Base-by-base conservation (phyloP, 768 basidiomycete genomes). In the Lepiota venenata region DNA sequence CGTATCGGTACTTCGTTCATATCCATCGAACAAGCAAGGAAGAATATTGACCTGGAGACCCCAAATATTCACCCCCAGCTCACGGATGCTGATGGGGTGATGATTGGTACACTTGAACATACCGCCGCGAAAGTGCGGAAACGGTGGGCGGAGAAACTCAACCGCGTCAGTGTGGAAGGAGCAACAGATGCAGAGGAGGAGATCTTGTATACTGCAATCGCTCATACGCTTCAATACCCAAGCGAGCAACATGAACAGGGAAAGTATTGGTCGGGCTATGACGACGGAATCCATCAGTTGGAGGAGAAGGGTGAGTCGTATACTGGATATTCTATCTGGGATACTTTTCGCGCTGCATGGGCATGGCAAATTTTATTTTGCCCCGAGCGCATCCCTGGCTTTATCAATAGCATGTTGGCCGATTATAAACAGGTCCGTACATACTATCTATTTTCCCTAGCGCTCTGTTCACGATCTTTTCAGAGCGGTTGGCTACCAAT, bases 401-500 rank as follows among this genome's bases (percentile, higher is more conserved):
- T 92, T 83, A 75, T 93, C 2, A 78, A 73, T 48, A 89, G 87
- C 56, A 92, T 92, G 90, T 68, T 93, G 16, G 83, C 85, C 47
- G 89, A 92, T 63, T 93, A 84, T 59, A 68, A 76, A 56, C 78
- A 89, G 74, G 87, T 83, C 52, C 4, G 64, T 55, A 12, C 27
- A 21, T 47, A 27, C 14, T 20, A 8, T 27, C 25, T 40, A 47
- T 7, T 59, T 77, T 22, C 20, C n/a, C 3, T 12, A 36, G 8
- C 8, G 9, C 57, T 14, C 20, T 21, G 37, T 39, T 56, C 14
- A 43, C 18, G 15, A 29, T n/a, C 1, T 25, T 2, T 18, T 2
- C 36, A 78, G 83, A 81, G 87, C 14, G 91, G 91, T 2, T 90
- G 90, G 88, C 69, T 93, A 36, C 91, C 91, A 0, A 91, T 92